Evolutionary conservation across 2,329 filamentous ascomycete species (phyloP).

Genomic region (Arthrobotrys musiformis): DNA sequence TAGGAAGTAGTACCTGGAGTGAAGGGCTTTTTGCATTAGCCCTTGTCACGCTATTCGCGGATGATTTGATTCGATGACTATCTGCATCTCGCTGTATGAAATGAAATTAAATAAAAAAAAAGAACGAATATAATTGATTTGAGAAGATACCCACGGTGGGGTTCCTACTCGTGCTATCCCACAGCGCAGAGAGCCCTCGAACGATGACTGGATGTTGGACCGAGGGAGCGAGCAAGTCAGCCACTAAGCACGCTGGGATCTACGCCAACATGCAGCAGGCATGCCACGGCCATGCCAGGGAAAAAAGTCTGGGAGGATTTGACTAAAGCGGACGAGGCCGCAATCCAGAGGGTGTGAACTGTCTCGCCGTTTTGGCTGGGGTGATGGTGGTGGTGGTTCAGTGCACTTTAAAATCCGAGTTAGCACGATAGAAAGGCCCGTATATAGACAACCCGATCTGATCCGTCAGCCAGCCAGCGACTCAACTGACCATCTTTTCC

Average conservation of each 20-base stretch:
- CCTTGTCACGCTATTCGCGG: slow-evolving; percentile 52
- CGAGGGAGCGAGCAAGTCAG: slow-evolving; percentile 34
- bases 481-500: slow-evolving; percentile 49
- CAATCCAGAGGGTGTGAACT: slow-evolving; percentile 30
- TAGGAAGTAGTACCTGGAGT: not conserved
- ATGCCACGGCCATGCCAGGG: slow-evolving; percentile 25
- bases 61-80: slow-evolving; percentile 51
- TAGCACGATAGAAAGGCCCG: slow-evolving; percentile 52
- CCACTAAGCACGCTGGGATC: slow-evolving; percentile 52
- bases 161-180: not conserved
- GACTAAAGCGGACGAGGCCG: slow-evolving; percentile 41
- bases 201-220: slow-evolving; percentile 37
- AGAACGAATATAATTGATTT: slow-evolving; percentile 46
- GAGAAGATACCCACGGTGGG: slow-evolving; percentile 13
- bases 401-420: slow-evolving; percentile 57
- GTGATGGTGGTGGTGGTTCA: slow-evolving; percentile 3
- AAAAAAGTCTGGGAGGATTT: slow-evolving; percentile 36
- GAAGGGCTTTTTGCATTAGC: slow-evolving; percentile 15
- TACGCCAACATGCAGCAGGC: slow-evolving; percentile 47
- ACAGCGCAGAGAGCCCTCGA: slow-evolving; percentile 1
- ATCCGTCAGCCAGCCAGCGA: slow-evolving; percentile 51
- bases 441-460: slow-evolving; percentile 52
- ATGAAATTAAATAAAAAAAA: slow-evolving; percentile 16
- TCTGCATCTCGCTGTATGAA: not conserved
- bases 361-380: slow-evolving; percentile 43